Conservation (phyloP, 345 rosid species). For the Zanthoxylum bungeanum region DNA sequence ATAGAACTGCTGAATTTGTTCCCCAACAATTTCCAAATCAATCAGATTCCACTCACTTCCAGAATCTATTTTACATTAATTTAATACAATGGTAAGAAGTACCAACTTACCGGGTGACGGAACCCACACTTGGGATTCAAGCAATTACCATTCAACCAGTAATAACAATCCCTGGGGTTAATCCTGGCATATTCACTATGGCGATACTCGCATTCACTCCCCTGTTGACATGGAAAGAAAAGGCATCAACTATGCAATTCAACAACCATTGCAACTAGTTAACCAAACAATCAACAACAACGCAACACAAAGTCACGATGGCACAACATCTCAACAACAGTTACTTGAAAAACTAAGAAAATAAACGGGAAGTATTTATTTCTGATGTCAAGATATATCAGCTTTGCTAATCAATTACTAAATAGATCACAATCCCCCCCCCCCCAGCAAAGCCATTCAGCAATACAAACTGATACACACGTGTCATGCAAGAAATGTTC, state of each 20-base stretch:
- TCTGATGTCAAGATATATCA: background rate
- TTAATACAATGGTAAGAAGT: background rate
- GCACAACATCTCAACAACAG: background rate
- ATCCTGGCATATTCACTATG: conserved; percentile 94
- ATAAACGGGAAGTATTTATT: too few species aligned
- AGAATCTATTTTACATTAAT: background rate
- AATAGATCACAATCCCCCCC: too few species aligned
- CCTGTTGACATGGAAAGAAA: conserved; percentile 40
- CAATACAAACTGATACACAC: background rate
- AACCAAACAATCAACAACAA: background rate
- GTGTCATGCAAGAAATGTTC: background rate
- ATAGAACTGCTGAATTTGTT: background rate
- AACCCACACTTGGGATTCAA: conserved; percentile 89
- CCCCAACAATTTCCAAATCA: background rate
- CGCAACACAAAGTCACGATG: background rate
- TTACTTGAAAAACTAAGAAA: too few species aligned
- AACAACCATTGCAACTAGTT: background rate
- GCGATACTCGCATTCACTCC: conserved; percentile 93
- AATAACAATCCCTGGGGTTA: conserved; percentile 94
- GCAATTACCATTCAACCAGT: conserved; percentile 89
- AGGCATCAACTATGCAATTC: background rate
- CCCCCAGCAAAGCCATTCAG: too few species aligned
- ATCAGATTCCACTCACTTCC: background rate
- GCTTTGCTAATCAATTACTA: background rate
- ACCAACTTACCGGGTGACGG: conserved; percentile 86